A percentile compares a stretch with the other conserved stretches of the same genome.
Evolutionary conservation across 1,284 basidiomycete genomes (phyloP).

Genomic region (Athelia psychrophila): DNA sequence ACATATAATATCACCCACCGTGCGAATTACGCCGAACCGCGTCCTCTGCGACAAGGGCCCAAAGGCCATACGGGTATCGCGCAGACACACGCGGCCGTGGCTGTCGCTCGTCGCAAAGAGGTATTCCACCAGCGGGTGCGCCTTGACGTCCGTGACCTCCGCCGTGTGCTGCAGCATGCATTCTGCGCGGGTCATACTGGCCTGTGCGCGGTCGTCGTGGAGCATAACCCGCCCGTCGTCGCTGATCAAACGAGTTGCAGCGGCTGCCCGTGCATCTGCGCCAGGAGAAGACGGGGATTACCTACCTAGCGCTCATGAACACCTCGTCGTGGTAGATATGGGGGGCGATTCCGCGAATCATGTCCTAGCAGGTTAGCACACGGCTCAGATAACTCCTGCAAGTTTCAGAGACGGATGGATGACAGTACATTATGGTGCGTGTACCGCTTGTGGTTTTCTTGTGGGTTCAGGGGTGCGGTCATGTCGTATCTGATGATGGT

Average conservation of each 20-base stretch:
- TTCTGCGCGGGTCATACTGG: constrained; percentile 35
- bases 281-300: constrained; percentile 4
- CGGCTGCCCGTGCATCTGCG: constrained; percentile 1
- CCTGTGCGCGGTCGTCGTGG: constrained; percentile 48
- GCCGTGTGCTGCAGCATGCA: constrained; percentile 45
- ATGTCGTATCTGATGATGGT: constrained; percentile 59
- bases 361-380: too few relatives aligned
- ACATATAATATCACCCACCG: constrained; percentile 36
- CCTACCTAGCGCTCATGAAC: constrained; percentile 64
- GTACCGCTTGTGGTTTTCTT: constrained; percentile 27
- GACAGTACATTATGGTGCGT: constrained; percentile 7
- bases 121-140: constrained; percentile 61
- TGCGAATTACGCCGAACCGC: constrained; percentile 51
- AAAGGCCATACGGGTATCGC: constrained; percentile 79
- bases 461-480: constrained; percentile 10
- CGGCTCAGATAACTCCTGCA: too few relatives aligned
- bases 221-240: constrained; percentile 66
- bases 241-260: constrained; percentile 28
- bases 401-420: too few relatives aligned
- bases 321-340: constrained; percentile 64
- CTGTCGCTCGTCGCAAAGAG: constrained; percentile 65
- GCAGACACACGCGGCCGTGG: constrained; percentile 54
- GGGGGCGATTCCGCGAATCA: constrained; percentile 56
- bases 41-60: constrained; percentile 42
- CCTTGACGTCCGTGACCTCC: constrained; percentile 61